phyloP scores from a whole-genome alignment of 2,329 filamentous ascomycete species.

The Hypoxylon sp. region DNA sequence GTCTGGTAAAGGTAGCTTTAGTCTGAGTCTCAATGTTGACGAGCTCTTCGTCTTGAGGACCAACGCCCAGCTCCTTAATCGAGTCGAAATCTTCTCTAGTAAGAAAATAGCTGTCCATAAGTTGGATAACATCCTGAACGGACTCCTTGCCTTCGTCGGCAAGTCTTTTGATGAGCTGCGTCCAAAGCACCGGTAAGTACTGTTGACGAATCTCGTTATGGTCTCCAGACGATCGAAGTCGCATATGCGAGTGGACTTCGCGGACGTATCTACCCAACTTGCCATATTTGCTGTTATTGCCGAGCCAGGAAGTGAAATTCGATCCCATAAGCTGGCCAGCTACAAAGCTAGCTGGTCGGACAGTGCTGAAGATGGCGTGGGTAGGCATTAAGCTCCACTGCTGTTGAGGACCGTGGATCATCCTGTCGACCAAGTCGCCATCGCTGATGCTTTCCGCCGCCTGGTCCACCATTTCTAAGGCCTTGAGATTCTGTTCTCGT shows the following conservation, averaged over 20 bases:
- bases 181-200: slow-evolving; percentile 91
- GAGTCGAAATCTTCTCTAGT: slow-evolving; percentile 95
- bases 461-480: slow-evolving; percentile 86
- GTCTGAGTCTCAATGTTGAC: slow-evolving; percentile 86
- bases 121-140: slow-evolving; percentile 84
- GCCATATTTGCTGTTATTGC: slow-evolving; percentile 90
- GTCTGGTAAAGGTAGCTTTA: slow-evolving; percentile 89
- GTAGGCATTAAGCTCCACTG: slow-evolving; percentile 99
- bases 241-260: slow-evolving; percentile 97
- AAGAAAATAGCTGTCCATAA: slow-evolving; percentile 97
- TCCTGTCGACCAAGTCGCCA: slow-evolving; percentile 92
- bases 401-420: slow-evolving; percentile 98
- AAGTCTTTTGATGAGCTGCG: slow-evolving; percentile 79
- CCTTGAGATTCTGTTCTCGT: slow-evolving; percentile 79
- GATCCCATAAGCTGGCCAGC: slow-evolving; percentile 81
- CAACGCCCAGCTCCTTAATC: slow-evolving; percentile 90
- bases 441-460: slow-evolving; percentile 97
- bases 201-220: slow-evolving; percentile 94
- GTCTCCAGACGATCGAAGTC: slow-evolving; percentile 88
- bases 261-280: slow-evolving; percentile 84
- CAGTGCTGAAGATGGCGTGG: slow-evolving; percentile 95
- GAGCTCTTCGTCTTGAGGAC: slow-evolving; percentile 79
- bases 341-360: slow-evolving; percentile 88
- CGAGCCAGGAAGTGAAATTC: slow-evolving; percentile 90
- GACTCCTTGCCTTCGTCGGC: slow-evolving; percentile 83